A percentile compares a stretch with the other conserved stretches of the same genome.
phyloP scores from a whole-genome alignment of 345 rosid genomes.

The Hibiscus mutabilis region DNA sequence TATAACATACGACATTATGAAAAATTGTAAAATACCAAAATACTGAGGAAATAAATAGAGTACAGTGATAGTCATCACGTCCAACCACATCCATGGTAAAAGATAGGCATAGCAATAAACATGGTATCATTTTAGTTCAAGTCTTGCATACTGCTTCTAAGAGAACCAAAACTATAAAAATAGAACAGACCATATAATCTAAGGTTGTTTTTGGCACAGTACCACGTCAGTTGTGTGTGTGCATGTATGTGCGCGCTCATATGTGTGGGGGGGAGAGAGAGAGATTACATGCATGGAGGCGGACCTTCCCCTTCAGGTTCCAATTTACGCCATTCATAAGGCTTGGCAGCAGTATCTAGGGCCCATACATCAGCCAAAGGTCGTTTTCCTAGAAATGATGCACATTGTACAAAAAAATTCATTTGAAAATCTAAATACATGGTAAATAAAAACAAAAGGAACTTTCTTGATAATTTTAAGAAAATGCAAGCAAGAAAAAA shows the following conservation, averaged over 20 bases:
- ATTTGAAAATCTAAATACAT: constrained; percentile 5
- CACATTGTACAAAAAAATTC: constrained; percentile 4
- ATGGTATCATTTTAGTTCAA: not conserved
- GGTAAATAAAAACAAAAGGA: not conserved
- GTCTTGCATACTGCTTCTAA: not conserved
- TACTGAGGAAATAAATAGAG: not conserved
- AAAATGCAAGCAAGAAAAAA: constrained; percentile 9
- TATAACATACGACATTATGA: not conserved
- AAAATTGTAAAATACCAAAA: not conserved
- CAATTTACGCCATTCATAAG: constrained; percentile 99
- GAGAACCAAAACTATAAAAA: constrained; percentile 1
- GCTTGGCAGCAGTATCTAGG: constrained; percentile 98
- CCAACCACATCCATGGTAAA: not conserved
- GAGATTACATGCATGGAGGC: constrained; percentile 94
- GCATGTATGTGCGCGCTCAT: no score
- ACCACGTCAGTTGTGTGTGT: not conserved
- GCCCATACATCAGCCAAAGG: constrained; percentile 99
- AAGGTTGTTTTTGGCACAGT: not conserved
- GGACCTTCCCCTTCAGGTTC: constrained; percentile 99
- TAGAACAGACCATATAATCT: not conserved
- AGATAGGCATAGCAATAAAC: not conserved
- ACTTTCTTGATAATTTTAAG: not conserved
- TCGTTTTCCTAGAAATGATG: constrained; percentile 30
- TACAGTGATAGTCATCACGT: not conserved
- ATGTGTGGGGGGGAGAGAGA: constrained; percentile 8